Base-by-base conservation (phyloP, 495 filamentous ascomycete species). In the Aspergillus campestris region DNA sequence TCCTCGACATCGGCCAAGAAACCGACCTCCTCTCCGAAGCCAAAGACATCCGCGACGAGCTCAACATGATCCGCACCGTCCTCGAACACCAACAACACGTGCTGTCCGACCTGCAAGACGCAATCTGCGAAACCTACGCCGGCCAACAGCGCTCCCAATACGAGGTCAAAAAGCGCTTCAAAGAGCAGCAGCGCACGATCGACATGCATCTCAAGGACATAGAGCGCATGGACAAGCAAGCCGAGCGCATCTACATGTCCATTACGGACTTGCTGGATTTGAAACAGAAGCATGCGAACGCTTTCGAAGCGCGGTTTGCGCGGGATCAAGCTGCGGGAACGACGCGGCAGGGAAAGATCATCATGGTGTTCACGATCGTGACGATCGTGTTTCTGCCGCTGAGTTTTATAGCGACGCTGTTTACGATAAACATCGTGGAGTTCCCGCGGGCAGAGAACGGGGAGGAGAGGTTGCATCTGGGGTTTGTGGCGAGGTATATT, bases 331-430 rank as follows among this genome's bases (percentile, higher is more conserved):
- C 81, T 1, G 71, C 76, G 1, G 78, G 75, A 3, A 83, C 82
- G 0, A 77, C 76, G 1, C 64, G 73, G n/a, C 83, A 87, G 53
- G 73, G 75, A n/a, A 80, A 84, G 50, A 84, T 81, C 5, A 80
- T 86, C 47, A 80, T 88, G 73, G 75, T 87, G 7, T 87, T 87
- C 50, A 88, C 83, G 6, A 79, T 85, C 47, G 82, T 84, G 6
- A 84, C 80, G 0, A 83, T 83, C 38, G 58, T 85, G 29, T 85
- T 85, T 66, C 62, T 87, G 4, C 81, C 82, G 0, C 57, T 85
- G 42, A 77, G 72, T 5, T 87, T 87, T 56, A 83, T 86, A 48
- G 72, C 79, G 0, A 74, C 77, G 1, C 75, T 86, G 38, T 84
- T 84, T 59, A 75, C 81, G 0, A 82, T 86, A 56, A 79, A 81